These are phyloP conservation scores for Clarireedia hainanense DNA, from an alignment of 2,329 filamentous ascomycete genomes.

Conservation along the genomic window DNA sequence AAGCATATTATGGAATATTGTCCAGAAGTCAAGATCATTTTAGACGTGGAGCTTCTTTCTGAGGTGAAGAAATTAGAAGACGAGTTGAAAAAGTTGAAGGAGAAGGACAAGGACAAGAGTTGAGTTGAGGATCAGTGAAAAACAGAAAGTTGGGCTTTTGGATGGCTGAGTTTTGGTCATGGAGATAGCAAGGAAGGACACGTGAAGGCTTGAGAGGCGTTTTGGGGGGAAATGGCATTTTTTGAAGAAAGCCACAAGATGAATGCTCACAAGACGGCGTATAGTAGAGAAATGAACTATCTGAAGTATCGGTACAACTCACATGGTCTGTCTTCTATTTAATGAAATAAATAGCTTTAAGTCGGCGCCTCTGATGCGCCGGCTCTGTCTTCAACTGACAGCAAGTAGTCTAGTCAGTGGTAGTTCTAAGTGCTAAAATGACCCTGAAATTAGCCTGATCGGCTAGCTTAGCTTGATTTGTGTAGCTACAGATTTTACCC, in stretches of 20 bases:
- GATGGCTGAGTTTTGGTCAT: too few relatives aligned
- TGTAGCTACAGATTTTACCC: neutral
- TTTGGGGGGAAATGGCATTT: too few relatives aligned
- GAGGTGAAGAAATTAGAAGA: neutral
- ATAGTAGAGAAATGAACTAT: neutral
- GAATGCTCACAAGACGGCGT: too few relatives aligned
- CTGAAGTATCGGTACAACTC: neutral
- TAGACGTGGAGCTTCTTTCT: slow-evolving; percentile 38
- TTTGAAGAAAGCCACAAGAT: neutral
- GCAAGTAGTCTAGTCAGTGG: too few relatives aligned
- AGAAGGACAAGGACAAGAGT: neutral
- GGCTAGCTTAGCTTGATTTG: neutral
- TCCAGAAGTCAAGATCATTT: slow-evolving; percentile 47
- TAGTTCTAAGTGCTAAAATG: neutral
- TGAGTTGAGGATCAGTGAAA: neutral
- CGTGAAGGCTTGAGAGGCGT: too few relatives aligned
- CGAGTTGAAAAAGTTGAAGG: neutral
- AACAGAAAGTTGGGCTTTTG: too few relatives aligned
- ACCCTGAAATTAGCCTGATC: neutral
- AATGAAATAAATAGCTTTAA: neutral
- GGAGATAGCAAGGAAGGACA: too few relatives aligned
- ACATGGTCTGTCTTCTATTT: neutral
- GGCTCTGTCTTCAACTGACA: too few relatives aligned
- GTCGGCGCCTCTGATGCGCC: too few relatives aligned
- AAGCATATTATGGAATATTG: slow-evolving; percentile 46